Percentiles rank a stretch among this genome's conserved stretches.
These are phyloP conservation scores for Penicillium sp. DNA, from an alignment of 2,329 filamentous ascomycete genomes.

Conservation along the genomic window DNA sequence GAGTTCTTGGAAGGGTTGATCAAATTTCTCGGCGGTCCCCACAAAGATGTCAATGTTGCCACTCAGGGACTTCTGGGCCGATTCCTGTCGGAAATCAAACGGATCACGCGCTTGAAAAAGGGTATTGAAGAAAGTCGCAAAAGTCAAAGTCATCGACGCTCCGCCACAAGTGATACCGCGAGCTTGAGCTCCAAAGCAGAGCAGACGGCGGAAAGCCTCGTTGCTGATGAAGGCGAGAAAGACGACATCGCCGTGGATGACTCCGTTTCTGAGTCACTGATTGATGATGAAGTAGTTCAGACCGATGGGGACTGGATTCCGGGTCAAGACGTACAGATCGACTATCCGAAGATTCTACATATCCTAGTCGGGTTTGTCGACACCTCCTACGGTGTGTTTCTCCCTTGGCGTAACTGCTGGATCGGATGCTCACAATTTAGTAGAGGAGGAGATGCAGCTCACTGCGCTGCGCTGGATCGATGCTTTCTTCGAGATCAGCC, in stretches of 20 bases:
- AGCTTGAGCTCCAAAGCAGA: constrained; percentile 53
- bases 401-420: constrained; percentile 26
- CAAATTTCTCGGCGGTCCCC: constrained; percentile 87
- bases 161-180: constrained; percentile 65
- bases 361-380: constrained; percentile 89
- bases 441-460: constrained; percentile 86
- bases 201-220: constrained; percentile 33
- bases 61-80: constrained; percentile 86
- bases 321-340: constrained; percentile 92
- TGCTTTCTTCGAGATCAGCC: constrained; percentile 93
- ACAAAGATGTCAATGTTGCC: constrained; percentile 89
- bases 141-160: constrained; percentile 65
- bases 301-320: constrained; percentile 94
- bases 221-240: constrained; percentile 36
- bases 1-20: constrained; percentile 87
- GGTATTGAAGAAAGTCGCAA: constrained; percentile 84
- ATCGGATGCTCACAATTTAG: constrained; percentile 16
- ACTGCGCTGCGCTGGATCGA: constrained; percentile 95
- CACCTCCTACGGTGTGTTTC: constrained; percentile 64
- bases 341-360: constrained; percentile 85
- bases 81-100: constrained; percentile 89
- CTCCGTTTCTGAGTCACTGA: constrained; percentile 44
- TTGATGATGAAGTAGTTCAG: constrained; percentile 56
- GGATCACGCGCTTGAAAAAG: constrained; percentile 88
- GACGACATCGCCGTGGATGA: constrained; percentile 57